Evolutionary conservation across 805 yeast species (phyloP).

Genomic region (Lipomyces mesembrius): DNA sequence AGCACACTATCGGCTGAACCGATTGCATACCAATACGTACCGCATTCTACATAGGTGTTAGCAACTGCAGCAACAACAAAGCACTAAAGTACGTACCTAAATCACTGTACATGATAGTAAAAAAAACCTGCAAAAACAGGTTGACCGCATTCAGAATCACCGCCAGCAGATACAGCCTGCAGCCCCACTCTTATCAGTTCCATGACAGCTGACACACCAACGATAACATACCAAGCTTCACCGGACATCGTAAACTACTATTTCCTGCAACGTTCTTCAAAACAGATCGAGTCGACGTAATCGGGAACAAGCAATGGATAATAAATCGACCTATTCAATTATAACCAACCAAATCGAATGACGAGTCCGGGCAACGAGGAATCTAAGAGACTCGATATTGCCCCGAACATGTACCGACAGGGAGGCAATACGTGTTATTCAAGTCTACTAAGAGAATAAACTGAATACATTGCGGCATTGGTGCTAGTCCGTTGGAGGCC

Average conservation of each 20-base stretch:
- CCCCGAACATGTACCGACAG: conserved; percentile 1
- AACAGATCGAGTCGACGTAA: not conserved
- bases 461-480: not conserved
- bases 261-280: not conserved
- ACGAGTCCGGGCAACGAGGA: not conserved
- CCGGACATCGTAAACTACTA: conserved; percentile 50
- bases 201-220: not conserved
- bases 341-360: not conserved
- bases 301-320: not conserved
- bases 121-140: conserved; percentile 89
- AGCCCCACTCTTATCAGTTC: not conserved
- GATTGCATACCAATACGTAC: conserved; percentile 12
- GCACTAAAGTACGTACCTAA: conserved; percentile 53
- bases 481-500: not conserved
- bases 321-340: not conserved
- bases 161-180: conserved; percentile 52
- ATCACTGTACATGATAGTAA: conserved; percentile 94
- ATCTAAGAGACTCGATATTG: not conserved
- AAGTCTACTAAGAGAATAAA: not conserved
- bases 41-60: conserved; percentile 36
- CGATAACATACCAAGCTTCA: conserved; percentile 53
- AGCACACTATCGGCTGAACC: not conserved
- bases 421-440: not conserved
- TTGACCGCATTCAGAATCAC: conserved; percentile 84
- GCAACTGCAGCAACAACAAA: not conserved